phyloP scores from a whole-genome alignment of 257 asterid species.

The Solanum corneliomulleri region DNA sequence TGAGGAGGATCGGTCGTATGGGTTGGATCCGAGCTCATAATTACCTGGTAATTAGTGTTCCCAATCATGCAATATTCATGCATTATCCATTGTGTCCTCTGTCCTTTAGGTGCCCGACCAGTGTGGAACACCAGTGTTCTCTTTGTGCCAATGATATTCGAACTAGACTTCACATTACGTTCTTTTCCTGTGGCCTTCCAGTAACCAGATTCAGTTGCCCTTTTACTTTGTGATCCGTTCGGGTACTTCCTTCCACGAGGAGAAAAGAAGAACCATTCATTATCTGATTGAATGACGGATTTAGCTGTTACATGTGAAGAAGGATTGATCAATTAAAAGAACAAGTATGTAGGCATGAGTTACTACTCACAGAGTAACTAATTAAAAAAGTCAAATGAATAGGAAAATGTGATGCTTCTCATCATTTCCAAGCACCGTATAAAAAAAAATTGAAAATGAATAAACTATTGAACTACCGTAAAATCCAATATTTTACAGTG shows the following conservation, averaged over 20 bases:
- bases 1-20: not conserved
- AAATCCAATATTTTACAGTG: not conserved
- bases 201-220: constrained; percentile 74
- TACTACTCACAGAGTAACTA: not conserved
- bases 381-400: not conserved
- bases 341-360: not conserved
- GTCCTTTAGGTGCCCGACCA: constrained; percentile 87
- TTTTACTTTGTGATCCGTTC: constrained; percentile 72
- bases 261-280: constrained; percentile 86
- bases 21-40: not conserved
- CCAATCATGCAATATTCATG: constrained; percentile 59
- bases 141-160: constrained; percentile 57
- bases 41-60: constrained; percentile 27
- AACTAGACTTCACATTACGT: constrained; percentile 60
- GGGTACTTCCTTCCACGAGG: constrained; percentile 92
- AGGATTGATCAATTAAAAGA: not conserved
- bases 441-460: not conserved
- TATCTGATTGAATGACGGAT: constrained; percentile 56
- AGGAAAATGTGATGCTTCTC: not conserved
- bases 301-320: constrained; percentile 28
- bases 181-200: constrained; percentile 98
- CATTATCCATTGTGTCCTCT: constrained; percentile 93
- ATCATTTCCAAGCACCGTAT: not conserved
- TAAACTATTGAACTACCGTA: not conserved
- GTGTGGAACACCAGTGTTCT: constrained; percentile 81